Base-by-base conservation (phyloP, 1,284 basidiomycete species). In the Austroboletus niveus region DNA sequence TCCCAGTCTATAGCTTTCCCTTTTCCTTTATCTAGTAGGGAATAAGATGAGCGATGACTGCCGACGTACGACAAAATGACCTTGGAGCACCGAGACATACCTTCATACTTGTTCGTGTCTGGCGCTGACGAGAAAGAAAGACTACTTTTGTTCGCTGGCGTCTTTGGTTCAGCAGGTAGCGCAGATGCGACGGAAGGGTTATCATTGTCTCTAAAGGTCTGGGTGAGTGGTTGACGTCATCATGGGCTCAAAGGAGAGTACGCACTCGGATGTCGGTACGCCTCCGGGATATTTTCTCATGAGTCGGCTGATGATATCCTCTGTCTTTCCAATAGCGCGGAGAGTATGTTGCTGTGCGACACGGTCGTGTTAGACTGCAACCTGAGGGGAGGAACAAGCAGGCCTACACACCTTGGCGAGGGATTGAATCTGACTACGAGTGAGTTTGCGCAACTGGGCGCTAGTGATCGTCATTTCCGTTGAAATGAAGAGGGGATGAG, bases 301-400 rank as follows among this genome's bases (percentile, higher is more conserved):
- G 32, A 67, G 56, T 46, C 61, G 52, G 32, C 52, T 52, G 43
- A 69, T 58, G 32, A 67, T 69, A 5, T 60, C 61, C 52, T 64
- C 63, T 0, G 56, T 67, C 49, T 62, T 65, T 1, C 65, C 66
- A 11, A 60, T 43, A 1, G 59, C 63, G 10, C 57, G 56, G 24
- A 65, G 32, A 10, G 52, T 34, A 46, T 69, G 50, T 24, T 5
- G 22, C 63, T 69, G 35, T 4, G 35, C 29, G 31, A 29, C 11
- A 17, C 1, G 22, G 20, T 14, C 7, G 40, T 11, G 11, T 54
- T 4, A 59, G 36, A 7, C 10, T 43, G 20, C 15, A 20, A 8
- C n/a, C 4, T 5, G 27, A 10, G 2, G 15, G 14, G 1, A 27
- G 30, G 24, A 34, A 15, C 8, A 12, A 36, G 14, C 22, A 3